Conservation (phyloP, 208 protist species). For the Acanthamoeba healyi region DNA sequence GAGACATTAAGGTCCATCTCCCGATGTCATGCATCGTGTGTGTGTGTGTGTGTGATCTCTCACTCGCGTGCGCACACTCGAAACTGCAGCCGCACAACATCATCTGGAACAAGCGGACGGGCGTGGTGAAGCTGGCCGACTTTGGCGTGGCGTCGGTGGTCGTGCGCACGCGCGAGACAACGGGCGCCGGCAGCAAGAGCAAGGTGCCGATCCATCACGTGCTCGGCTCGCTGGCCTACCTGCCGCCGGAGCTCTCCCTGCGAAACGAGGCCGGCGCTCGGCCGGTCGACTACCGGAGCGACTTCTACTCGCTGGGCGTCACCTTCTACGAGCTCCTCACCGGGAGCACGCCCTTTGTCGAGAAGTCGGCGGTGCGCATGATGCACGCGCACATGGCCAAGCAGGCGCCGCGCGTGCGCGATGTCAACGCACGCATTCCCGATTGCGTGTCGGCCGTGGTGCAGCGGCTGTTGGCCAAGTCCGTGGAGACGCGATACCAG, state of each 20-base stretch:
- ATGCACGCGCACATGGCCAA: conserved; percentile 66
- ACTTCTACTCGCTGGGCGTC: conserved; percentile 38
- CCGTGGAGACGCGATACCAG: conserved; percentile 2
- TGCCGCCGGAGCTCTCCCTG: conserved; percentile 29
- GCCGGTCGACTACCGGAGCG: background rate
- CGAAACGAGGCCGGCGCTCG: background rate
- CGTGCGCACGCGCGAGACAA: background rate
- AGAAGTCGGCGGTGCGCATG: conserved; percentile 22
- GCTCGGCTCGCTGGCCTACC: conserved; percentile 28
- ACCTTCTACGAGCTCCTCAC: background rate
- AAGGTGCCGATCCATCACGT: too few species aligned
- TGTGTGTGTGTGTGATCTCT: too few species aligned
- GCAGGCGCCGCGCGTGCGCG: background rate
- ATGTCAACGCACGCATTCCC: background rate
- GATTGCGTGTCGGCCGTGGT: background rate
- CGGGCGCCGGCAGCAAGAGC: background rate
- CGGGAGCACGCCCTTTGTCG: conserved; percentile 1
- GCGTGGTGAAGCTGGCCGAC: conserved; percentile 16
- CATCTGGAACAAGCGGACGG: background rate
- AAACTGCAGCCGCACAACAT: conserved; percentile 8
- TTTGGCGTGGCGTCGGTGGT: background rate
- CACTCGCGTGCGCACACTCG: too few species aligned
- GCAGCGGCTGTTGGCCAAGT: background rate
- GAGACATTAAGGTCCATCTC: background rate
- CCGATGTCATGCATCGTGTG: background rate